phyloP scores from a whole-genome alignment of 768 basidiomycete genomes.

The Strobilomyces echinocephalus region DNA sequence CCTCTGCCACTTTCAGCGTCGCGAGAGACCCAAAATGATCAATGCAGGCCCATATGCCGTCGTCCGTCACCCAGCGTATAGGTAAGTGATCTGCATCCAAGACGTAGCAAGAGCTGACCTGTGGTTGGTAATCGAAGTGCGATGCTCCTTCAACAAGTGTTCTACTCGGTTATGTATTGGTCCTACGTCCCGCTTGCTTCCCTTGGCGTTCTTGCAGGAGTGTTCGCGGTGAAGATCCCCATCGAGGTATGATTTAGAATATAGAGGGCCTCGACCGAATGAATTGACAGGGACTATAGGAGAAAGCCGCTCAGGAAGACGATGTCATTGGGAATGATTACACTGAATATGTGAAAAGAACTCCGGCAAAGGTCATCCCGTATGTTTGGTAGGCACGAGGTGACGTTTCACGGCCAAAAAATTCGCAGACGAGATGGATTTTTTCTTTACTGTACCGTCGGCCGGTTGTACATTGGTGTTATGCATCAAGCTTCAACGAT shows the following conservation, averaged over 20 bases:
- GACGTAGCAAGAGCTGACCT: not conserved
- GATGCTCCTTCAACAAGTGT: constrained; percentile 23
- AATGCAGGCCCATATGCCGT: constrained; percentile 33
- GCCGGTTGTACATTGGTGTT: constrained; percentile 11
- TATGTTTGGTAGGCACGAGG: constrained; percentile 24
- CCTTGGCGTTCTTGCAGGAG: constrained; percentile 19
- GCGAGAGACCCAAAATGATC: constrained; percentile 29
- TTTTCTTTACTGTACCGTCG: not conserved
- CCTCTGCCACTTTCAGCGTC: constrained; percentile 14
- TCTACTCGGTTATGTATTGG: constrained; percentile 30
- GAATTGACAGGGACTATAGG: constrained; percentile 17
- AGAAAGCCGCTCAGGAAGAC: constrained; percentile 26
- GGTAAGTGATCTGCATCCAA: constrained; percentile 17
- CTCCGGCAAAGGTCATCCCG: constrained; percentile 29
- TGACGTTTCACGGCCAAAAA: not conserved
- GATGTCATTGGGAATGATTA: constrained; percentile 24
- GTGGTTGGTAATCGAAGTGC: constrained; percentile 3
- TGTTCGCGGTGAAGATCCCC: constrained; percentile 32
- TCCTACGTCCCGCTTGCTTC: constrained; percentile 33
- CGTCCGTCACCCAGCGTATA: constrained; percentile 36
- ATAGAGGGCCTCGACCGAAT: not conserved
- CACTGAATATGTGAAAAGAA: constrained; percentile 26
- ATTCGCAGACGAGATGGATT: not conserved
- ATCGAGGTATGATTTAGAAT: constrained; percentile 25
- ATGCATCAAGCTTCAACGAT: constrained; percentile 16